phyloP scores from a whole-genome alignment of 2,329 filamentous ascomycete genomes.

The Hortaea werneckii region DNA sequence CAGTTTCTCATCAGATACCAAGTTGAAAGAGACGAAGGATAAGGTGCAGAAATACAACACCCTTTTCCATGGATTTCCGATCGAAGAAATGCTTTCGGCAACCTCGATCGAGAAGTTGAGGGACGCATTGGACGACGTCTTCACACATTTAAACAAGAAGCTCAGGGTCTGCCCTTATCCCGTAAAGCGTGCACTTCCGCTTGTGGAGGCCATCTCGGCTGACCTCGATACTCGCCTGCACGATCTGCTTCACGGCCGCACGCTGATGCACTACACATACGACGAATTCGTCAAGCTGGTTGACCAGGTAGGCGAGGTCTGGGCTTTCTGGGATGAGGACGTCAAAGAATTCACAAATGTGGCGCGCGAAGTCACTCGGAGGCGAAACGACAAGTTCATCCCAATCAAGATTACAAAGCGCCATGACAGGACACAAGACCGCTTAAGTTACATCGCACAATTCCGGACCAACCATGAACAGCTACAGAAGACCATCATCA shows the following conservation, averaged over 20 bases:
- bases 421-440: constrained; percentile 79
- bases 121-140: constrained; percentile 81
- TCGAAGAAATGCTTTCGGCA: constrained; percentile 88
- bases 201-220: constrained; percentile 94
- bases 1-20: constrained; percentile 92
- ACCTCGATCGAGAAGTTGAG: constrained; percentile 81
- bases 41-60: constrained; percentile 98
- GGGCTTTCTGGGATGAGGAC: constrained; percentile 87
- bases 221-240: constrained; percentile 85
- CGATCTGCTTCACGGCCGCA: constrained; percentile 70
- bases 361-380: constrained; percentile 84
- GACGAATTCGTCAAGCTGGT: constrained; percentile 81
- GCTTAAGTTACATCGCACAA: constrained; percentile 84
- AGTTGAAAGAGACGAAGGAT: constrained; percentile 89
- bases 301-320: constrained; percentile 76
- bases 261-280: constrained; percentile 86
- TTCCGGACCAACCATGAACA: constrained; percentile 98
- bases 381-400: constrained; percentile 95
- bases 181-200: constrained; percentile 75
- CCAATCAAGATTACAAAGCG: constrained; percentile 90
- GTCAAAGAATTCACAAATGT: constrained; percentile 97
- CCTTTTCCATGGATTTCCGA: constrained; percentile 93
- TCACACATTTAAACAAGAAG: constrained; percentile 94
- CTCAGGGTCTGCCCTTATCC: constrained; percentile 93
- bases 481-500: constrained; percentile 89